phyloP scores from a whole-genome alignment of 495 filamentous ascomycete species.

The Talaromyces liani region DNA sequence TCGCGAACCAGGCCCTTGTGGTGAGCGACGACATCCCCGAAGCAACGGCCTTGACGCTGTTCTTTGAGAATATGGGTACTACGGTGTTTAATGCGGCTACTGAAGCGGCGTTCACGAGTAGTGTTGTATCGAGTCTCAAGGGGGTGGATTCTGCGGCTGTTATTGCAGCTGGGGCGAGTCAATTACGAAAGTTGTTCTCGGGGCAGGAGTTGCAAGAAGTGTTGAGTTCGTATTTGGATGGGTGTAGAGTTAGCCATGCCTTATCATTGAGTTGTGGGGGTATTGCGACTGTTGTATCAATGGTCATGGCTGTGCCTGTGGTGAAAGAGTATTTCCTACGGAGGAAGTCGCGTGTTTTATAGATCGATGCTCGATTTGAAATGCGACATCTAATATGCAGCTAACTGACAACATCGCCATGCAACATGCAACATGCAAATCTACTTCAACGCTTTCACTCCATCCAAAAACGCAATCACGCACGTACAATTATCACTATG shows the following conservation, averaged over 20 bases:
- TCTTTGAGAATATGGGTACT: conserved; percentile 44
- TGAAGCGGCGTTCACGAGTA: conserved; percentile 71
- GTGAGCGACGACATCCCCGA: conserved; percentile 42
- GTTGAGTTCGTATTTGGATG: conserved; percentile 49
- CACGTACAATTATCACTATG: conserved; percentile 29
- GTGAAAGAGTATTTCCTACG: neutral
- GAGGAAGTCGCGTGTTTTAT: neutral
- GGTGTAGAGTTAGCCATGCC: conserved; percentile 30
- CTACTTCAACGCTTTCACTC: conserved; percentile 7
- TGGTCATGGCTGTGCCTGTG: conserved; percentile 1
- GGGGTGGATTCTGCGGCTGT: conserved; percentile 30
- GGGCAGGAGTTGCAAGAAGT: conserved; percentile 36
- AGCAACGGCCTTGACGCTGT: conserved; percentile 39
- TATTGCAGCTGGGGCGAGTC: conserved; percentile 37
- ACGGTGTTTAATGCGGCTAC: conserved; percentile 63
- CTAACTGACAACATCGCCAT: neutral
- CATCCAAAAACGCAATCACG: conserved; percentile 26
- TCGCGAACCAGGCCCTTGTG: conserved; percentile 22
- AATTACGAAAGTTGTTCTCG: conserved; percentile 38
- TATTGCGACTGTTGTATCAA: neutral
- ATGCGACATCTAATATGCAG: no score
- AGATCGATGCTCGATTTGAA: neutral
- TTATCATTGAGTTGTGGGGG: neutral
- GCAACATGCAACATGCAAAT: neutral
- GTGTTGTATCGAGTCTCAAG: conserved; percentile 48